Base-by-base conservation (phyloP, 78 protist species). In the Chrysochromulina tobinii region DNA sequence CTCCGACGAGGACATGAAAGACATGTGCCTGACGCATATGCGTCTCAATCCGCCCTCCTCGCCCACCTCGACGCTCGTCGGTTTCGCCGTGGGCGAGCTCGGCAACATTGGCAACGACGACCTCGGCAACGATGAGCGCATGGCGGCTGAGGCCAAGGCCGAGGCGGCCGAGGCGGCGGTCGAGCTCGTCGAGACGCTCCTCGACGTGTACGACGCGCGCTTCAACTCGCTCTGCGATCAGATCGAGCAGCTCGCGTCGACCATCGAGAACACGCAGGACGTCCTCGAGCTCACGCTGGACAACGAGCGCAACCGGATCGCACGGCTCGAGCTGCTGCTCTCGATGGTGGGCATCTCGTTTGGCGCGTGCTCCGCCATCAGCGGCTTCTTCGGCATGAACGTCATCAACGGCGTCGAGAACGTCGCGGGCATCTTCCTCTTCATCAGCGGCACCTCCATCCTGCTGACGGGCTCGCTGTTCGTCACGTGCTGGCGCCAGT, bases 281-380 rank as follows among this genome's bases (percentile, higher is more conserved):
- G 57, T 75, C 12, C 83, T 75, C 58, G 83, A 75, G 57, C 83
- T 75, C 57, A 75, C 83, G 25, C 83, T 75, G 25, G 83, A 75
- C 57, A 75, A 75, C 83, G 83, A 75, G 83, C 54, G 83, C 54
- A 75, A 75, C 57, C 83, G 83, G 21, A 75, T 75, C 57, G 83
- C 83, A 8, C 83, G 83, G n/a, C 83, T 75, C 21, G 83, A 75
- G 83, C 83, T 75, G 3, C 51, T 75, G 18, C 83, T 75, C 12
- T 50, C 58, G 54, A 75, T 75, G 83, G 83, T 57, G 25, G 83
- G 58, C 6, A 54, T 75, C 20, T 6, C n/a, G 23, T 1, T 75
- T 8, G 83, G 83, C 58, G 57, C 57, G 25, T 75, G 27, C 5
- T 11, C 83, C 23, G 83, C 57, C 25, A 57, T 75, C n/a, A 17